Evolutionary conservation across 495 filamentous ascomycete species (phyloP).

Genomic region (Annulohypoxylon nitens): DNA sequence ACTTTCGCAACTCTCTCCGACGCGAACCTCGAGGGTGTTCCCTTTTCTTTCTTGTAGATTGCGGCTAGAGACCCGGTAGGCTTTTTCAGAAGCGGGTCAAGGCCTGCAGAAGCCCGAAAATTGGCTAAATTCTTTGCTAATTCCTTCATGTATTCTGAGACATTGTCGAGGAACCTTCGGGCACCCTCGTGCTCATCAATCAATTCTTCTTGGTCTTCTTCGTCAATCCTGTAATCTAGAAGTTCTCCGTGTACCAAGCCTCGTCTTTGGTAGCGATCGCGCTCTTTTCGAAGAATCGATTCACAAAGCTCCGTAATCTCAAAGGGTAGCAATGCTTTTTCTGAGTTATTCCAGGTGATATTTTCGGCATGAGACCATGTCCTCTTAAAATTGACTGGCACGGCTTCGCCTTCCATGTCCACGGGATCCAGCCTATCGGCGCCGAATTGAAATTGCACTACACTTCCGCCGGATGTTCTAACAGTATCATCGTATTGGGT

Average conservation of each 20-base stretch:
- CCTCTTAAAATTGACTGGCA: constrained; percentile 91
- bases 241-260: constrained; percentile 60
- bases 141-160: constrained; percentile 74
- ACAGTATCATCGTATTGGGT: constrained; percentile 95
- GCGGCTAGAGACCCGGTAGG: constrained; percentile 47
- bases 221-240: constrained; percentile 71
- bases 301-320: constrained; percentile 77
- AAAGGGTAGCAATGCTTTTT: constrained; percentile 75
- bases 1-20: constrained; percentile 84
- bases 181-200: constrained; percentile 89
- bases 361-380: constrained; percentile 89
- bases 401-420: constrained; percentile 95
- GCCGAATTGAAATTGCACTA: constrained; percentile 97
- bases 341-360: constrained; percentile 81
- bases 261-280: constrained; percentile 72
- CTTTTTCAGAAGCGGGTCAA: constrained; percentile 50
- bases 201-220: constrained; percentile 65
- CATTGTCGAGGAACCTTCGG: constrained; percentile 81
- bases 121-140: constrained; percentile 64
- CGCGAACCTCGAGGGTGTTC: constrained; percentile 47
- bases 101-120: constrained; percentile 58
- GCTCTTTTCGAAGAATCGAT: constrained; percentile 72
- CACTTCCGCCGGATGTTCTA: constrained; percentile 82
- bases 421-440: constrained; percentile 95
- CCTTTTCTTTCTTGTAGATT: constrained; percentile 56